Evolutionary conservation across 768 basidiomycete species (phyloP).

Genomic region (Rhodocollybia butyracea): DNA sequence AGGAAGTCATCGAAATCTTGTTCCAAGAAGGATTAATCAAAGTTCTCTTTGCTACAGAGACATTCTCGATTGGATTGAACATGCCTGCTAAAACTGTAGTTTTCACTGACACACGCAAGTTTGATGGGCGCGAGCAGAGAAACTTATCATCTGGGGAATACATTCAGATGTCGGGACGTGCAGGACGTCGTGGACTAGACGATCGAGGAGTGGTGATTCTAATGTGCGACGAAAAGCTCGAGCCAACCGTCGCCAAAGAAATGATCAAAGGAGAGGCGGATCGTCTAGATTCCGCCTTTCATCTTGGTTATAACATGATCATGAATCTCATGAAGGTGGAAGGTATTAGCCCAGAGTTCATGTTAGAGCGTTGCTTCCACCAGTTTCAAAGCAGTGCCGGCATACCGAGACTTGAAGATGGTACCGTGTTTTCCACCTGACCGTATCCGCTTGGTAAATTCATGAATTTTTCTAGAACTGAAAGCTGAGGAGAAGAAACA

Average conservation of each 20-base stretch:
- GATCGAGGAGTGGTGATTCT: constrained; percentile 99
- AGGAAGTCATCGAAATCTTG: constrained; percentile 98
- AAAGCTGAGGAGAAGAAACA: constrained; percentile 65
- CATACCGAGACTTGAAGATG: constrained; percentile 82
- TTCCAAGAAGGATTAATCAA: constrained; percentile 99
- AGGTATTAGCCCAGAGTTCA: constrained; percentile 96
- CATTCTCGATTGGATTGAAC: constrained; percentile 96
- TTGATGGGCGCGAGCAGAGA: constrained; percentile 92
- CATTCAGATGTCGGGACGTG: constrained; percentile 99
- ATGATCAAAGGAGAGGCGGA: constrained; percentile 99
- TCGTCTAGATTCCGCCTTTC: constrained; percentile 95
- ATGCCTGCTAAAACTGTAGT: constrained; percentile 99
- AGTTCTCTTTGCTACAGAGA: constrained; percentile 97
- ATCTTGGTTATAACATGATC: constrained; percentile 98
- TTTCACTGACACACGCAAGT: constrained; percentile 93
- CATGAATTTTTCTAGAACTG: constrained; percentile 74
- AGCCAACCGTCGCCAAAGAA: constrained; percentile 84
- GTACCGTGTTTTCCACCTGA: constrained; percentile 43
- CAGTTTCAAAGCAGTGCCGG: constrained; percentile 95
- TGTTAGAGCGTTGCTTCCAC: constrained; percentile 97
- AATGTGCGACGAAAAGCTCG: constrained; percentile 99
- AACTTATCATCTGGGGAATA: constrained; percentile 95
- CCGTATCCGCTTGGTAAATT: not conserved
- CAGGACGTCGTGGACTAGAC: constrained; percentile 94
- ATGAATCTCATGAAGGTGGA: constrained; percentile 98